Base-by-base conservation (phyloP, 352 stramenopile genomes). In the Globisporangium emineosum region DNA sequence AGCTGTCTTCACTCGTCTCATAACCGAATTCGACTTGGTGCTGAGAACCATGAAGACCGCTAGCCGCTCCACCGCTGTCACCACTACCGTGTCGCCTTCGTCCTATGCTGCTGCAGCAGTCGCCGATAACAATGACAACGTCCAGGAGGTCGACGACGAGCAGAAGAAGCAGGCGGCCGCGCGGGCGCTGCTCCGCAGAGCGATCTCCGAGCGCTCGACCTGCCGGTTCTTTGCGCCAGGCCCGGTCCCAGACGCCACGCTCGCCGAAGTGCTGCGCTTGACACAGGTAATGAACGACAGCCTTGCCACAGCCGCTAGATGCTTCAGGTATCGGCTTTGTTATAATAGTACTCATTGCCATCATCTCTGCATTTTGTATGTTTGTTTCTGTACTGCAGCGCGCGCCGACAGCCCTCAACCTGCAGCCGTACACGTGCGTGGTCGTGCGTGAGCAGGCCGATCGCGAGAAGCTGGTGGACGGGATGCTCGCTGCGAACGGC, bases 401-500 rank as follows among this genome's bases (percentile, higher is more conserved):
- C 55, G 83, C 84, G 3, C 88, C 88, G 1, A 89, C 72, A 17
- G 78, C 81, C 2, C 92, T 94, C 62, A 96, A 96, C 61, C 81
- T 75, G 51, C 80, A 92, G 66, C 84, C 86, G 45, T 96, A 92
- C 60, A 81, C 84, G 0, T 89, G 81, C 21, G 75, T 96, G 21
- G 37, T 96, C 27, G 79, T 96, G 42, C 81, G 86, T 33, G 77
- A 91, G 30, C 70, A 81, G 29, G 76, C 71, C 9, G 81, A 93
- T 27, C 86, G 88, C 23, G 75, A 94, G 30, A 77, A 77, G 30
- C 68, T 96, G 10, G 80, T 78, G 0, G 73, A 80, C 15, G 81
- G 83, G 27, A 96, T 96, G 88, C 77, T 96, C 45, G 85, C 71
- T 3, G 78, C 73, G 12, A 96, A 96, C 62, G 77, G 55, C 30